Conservation (phyloP, 2,329 filamentous ascomycete genomes). For the Clarireedia monteithiana region DNA sequence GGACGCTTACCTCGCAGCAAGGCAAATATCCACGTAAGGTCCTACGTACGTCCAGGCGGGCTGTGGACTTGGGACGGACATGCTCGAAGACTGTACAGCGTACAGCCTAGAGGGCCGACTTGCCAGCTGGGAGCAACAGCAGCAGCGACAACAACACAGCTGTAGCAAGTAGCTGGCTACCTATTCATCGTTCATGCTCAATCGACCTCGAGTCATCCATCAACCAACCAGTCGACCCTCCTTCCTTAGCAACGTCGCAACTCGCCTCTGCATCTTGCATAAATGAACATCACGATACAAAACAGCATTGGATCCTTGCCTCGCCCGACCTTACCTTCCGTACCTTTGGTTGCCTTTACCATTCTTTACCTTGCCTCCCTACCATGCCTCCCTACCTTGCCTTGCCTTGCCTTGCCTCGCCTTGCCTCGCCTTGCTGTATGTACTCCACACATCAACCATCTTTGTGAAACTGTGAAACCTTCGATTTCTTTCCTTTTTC, state of each 20-base stretch:
- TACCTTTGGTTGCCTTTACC: not conserved
- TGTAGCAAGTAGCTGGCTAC: too few relatives aligned
- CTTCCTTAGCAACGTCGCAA: not conserved
- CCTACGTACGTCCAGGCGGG: not conserved
- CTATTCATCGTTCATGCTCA: too few relatives aligned
- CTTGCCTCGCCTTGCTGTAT: too few relatives aligned
- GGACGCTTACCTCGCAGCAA: too few relatives aligned
- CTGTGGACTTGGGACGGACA: not conserved
- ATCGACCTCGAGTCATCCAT: too few relatives aligned
- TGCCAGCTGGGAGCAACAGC: too few relatives aligned
- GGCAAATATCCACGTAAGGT: not conserved
- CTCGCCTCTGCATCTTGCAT: not conserved
- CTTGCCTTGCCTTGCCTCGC: not conserved
- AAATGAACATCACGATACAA: slow-evolving; percentile 1
- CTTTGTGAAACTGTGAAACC: not conserved
- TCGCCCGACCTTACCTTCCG: not conserved
- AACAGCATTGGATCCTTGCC: not conserved
- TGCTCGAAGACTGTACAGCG: not conserved
- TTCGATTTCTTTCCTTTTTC: too few relatives aligned
- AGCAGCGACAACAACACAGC: too few relatives aligned
- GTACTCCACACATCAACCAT: not conserved
- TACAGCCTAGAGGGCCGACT: not conserved
- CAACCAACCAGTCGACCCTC: too few relatives aligned
- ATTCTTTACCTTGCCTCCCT: not conserved
- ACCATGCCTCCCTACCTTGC: too few relatives aligned